phyloP scores from a whole-genome alignment of 169 alveolate genomes.

The Plasmodium knowlesi region DNA sequence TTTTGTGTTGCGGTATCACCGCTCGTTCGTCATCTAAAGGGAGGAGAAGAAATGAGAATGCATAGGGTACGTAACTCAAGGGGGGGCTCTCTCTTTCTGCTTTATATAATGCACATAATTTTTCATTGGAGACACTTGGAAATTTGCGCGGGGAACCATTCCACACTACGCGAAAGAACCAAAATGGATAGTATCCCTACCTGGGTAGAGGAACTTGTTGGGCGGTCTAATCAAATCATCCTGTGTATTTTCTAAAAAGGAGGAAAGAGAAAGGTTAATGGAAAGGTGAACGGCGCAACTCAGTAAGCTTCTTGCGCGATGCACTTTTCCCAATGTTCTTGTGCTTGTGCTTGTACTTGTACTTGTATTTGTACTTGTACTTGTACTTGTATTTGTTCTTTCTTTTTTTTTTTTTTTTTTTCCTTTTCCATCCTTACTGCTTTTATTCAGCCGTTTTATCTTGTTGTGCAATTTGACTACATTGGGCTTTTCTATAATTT shows the following conservation, averaged over 20 bases:
- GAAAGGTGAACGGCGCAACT: background rate
- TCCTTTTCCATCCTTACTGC: constrained; percentile 10
- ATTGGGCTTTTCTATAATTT: constrained; percentile 46
- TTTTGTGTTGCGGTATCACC: constrained; percentile 79
- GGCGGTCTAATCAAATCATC: constrained; percentile 77
- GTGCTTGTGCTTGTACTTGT: too few species aligned
- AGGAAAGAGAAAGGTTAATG: background rate
- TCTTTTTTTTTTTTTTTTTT: background rate
- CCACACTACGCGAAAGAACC: background rate
- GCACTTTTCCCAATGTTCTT: background rate
- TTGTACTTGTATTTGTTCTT: too few species aligned
- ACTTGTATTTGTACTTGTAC: too few species aligned
- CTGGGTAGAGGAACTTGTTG: constrained; percentile 84
- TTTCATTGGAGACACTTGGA: background rate
- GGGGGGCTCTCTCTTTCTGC: background rate
- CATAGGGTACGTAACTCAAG: background rate
- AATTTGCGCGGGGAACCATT: background rate
- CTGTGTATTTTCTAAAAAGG: constrained; percentile 46
- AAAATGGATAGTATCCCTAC: constrained; percentile 49
- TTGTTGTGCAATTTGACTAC: constrained; percentile 19
- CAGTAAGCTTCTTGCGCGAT: background rate
- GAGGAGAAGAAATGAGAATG: background rate
- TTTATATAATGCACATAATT: background rate
- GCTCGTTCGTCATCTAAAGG: constrained; percentile 42
- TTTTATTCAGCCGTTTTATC: constrained; percentile 23